Evolutionary conservation across 75 land plant genomes (phyloP), one percentile per base, ranked within the genome.

Genomic region (Cupressus sempervirens): DNA sequence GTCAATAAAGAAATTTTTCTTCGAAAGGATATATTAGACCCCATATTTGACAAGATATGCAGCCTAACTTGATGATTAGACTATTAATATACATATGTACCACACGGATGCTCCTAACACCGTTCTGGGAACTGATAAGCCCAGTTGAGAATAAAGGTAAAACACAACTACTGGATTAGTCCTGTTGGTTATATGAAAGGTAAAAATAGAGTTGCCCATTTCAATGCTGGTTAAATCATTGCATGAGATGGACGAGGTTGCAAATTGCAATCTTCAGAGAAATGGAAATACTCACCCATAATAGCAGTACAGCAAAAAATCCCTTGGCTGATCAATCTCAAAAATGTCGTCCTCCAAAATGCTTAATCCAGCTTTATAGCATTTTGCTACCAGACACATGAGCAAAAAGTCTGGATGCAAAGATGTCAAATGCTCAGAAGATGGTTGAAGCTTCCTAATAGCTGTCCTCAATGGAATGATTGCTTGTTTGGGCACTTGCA

Each of bases 271-370:
- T 9, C 74, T 72, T 30, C 32, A 72, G 74, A 30, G 35, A 36
- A 32, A 72, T 72, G 35, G 15, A 72, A 23, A 46, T 58, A 85
- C 93, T 85, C 54, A 95, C 99, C 99, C 99, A 86, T 98, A 98
- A 84, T 98, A 98, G 84, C 94, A 96, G 82, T 94, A 96, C 23
- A 98, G 93, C 58, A 96, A 91, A 74, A 94, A 89, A 76, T 96
- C 98, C 76, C 88, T 93, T 54, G 99, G 97, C 85, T 91, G 95
- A 90, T 96, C 97, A 90, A 96, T 91, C 86, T 98, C 98, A 88
- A 88, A 91, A 62, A 98, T 95, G 67, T 96, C 93, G 86, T 95
- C 94, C 43, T 91, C 92, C 86, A 98, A 86, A 76, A 98, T 85
- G 32, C 81, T 86, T 26, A 91, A 84, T 26, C 92, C 95, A 43